Evolutionary conservation across 352 stramenopile genomes (phyloP), one percentile per base, ranked within the genome.

Genomic region (Globisporangium abappressorium): DNA sequence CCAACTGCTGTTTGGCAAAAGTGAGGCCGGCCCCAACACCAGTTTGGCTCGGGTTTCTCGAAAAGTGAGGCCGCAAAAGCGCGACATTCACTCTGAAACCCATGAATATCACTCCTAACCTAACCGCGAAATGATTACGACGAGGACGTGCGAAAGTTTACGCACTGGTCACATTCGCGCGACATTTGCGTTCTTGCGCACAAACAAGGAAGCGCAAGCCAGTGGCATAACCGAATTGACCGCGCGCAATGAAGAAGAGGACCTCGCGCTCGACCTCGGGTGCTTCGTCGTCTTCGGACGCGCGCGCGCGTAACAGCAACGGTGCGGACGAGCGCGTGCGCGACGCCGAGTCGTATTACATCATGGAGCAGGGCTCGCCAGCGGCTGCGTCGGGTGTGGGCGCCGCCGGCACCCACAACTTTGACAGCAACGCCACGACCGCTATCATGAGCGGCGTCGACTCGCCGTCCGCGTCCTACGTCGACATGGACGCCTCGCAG

Each of bases 391-490:
- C 38, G 38, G 38, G 12, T 1, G 38, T 46, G 12, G 14, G 38
- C 12, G 38, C 2, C 18, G 0, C 43, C 43, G 43, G 43, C 43
- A 51, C 22, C 43, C 43, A 51, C 43, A 51, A 51, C 43, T 51
- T 51, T 8, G 57, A 57, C 34, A 61, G 24, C 26, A 64, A 46
- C 49, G 55, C 47, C 15, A 63, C 43, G 34, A 54, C 34, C 11
- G 18, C 33, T 3, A 30, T 58, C 64, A 80, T 78, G 70, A 71
- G 73, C 60, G 62, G 57, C 36, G 56, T 33, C 9, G 67, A 64
- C 49, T 70, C 56, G 3, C 70, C 67, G 33, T 66, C 72, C 18
- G 47, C 68, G 6, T 60, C 68, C 2, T 70, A 67, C 34, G 15
- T 70, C 22, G 51, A 57, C 41, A 70, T 68, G 71, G 68, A 71